phyloP scores from a whole-genome alignment of 257 asterid genomes.

The Solanum dulcamara region DNA sequence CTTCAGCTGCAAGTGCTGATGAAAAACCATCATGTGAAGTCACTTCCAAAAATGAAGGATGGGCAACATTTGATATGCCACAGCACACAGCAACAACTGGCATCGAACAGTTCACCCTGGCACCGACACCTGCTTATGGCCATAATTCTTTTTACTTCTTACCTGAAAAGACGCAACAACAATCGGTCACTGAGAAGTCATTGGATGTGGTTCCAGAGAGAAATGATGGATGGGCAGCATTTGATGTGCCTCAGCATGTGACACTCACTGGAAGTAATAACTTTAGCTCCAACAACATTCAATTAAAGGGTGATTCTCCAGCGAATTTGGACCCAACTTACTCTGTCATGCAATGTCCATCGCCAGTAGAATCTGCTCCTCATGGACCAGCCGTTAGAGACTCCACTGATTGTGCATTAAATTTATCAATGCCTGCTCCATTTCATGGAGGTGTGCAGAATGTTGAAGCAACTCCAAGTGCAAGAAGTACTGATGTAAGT shows the following conservation, averaged over 20 bases:
- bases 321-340: constrained; percentile 22
- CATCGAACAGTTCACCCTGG: constrained; percentile 18
- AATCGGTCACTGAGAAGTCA: background rate
- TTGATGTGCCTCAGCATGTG: constrained; percentile 1
- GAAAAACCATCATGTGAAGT: constrained; percentile 1
- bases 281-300: background rate
- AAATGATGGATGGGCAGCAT: constrained; percentile 9
- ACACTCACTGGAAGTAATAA: background rate
- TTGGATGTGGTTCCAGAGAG: background rate
- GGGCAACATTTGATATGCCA: constrained; percentile 46
- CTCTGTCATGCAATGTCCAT: constrained; percentile 14
- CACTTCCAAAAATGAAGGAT: constrained; percentile 28
- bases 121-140: constrained; percentile 28
- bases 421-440: background rate
- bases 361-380: constrained; percentile 6
- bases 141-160: constrained; percentile 19
- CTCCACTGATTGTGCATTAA: constrained; percentile 2
- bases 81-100: constrained; percentile 22
- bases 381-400: constrained; percentile 1
- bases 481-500: constrained; percentile 13
- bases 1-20: constrained; percentile 19
- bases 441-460: constrained; percentile 4
- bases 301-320: background rate
- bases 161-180: background rate
- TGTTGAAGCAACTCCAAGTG: constrained; percentile 4